Base-by-base conservation (phyloP, 768 basidiomycete genomes). In the Punctularia strigosozonata region DNA sequence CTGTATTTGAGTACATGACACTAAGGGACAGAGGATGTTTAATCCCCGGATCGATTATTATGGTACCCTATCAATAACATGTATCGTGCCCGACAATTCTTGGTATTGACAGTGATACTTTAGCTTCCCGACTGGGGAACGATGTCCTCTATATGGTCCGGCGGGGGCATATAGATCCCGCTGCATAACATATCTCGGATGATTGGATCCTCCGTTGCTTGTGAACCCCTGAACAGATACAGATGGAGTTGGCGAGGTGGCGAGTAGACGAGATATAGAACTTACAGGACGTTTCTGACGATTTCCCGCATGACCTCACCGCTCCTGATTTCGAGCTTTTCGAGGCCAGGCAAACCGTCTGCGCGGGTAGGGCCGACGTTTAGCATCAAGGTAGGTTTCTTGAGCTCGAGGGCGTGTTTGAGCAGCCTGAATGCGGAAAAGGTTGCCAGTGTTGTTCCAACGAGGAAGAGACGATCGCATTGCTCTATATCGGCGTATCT, bases 401-500 rank as follows among this genome's bases (percentile, higher is more conserved):
- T 65, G 13, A 76, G 61, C 43, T 85, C 75, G 4, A 83, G 54
- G 1, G 91, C 89, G 46, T 75, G 80, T 54, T 81, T 88, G 34
- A 92, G 65, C 22, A 97, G 60, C 86, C 86, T 69, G 59, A 81
- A 95, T 2, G 90, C 89, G 5, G 87, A 91, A 59, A 84, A 95
- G 0, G 92, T 97, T 1, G 94, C 90, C 20, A 95, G 72, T 1
- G 88, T 90, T 0, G 90, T 92, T 24, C 92, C 94, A 25, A 94
- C 61, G 28, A 94, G 62, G 32, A 98, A 71, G 1, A 97, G 57
- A 32, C 75, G 66, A 38, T 86, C 80, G 17, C 75, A 63, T 6
- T 55, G 52, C 43, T 80, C 73, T 26, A 92, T 51, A 24, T 76
- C 64, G 14, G 48, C 51, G 49, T 72, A 78, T 20, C 85, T 85